Base-by-base conservation (phyloP, 78 protist genomes). In the Dictyostelium brefeldianum region DNA sequence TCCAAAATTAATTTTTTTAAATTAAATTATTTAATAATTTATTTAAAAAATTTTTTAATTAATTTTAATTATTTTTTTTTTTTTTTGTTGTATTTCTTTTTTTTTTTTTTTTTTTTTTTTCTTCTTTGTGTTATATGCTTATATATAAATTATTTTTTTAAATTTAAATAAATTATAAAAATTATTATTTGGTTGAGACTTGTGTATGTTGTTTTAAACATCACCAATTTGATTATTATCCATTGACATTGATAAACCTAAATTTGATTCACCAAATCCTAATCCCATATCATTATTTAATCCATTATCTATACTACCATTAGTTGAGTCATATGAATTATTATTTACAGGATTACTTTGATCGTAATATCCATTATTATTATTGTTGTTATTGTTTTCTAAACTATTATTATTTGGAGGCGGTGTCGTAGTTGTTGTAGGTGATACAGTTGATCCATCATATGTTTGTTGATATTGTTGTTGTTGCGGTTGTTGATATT, bases 351-450 rank as follows among this genome's bases (percentile, higher is more conserved):
- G n/a, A 22, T 25, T 59, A 25, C 25, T 62, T 25, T 62, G n/a
- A 8, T 57, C 11, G 22, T 22, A 9, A 57, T 57, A n/a, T n/a
- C 11, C 11, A 22, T n/a, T 57, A 57, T 57, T 57, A 57, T 57
- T 57, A 22, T 4, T 57, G 7, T 57, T 57, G 5, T n/a, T n/a
- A 20, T 20, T 20, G n/a, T n/a, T 56, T n/a, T 57, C 67, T n/a
- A 22, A 57, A 57, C 67, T 62, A 62, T 25, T 62, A 62, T 62
- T 62, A 62, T 62, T 62, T 62, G 70, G 36, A 25, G 70, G 70
- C 10, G 70, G 10, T 62, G 70, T 62, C 5, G 50, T 46, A 4
- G 25, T 74, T 8, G 46, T 70, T 41, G 50, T 70, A 12, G 27
- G 36, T 70, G 12, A 41, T 17, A 25, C 36, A 31, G 50, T 70